Evolutionary conservation across 331 rosid species (phyloP), one percentile per base, ranked within the genome.

Genomic region (Telfairia occidentalis): DNA sequence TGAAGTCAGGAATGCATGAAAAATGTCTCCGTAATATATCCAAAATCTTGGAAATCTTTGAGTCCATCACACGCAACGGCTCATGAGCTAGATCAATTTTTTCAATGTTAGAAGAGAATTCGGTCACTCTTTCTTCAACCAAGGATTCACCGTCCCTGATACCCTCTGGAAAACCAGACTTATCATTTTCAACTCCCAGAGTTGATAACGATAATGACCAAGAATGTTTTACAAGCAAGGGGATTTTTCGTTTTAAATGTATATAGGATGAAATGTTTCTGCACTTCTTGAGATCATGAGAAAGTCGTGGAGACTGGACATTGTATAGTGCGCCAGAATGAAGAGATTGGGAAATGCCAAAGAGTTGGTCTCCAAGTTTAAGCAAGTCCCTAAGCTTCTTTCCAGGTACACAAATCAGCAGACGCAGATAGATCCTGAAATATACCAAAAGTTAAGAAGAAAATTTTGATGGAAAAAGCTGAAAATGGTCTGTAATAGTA

Each of bases 391-490:
- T 90, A 35, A 91, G 92, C 90, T 88, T 91, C 87, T 87, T 91
- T 79, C 98, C 98, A 0, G 98, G 97, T 77, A 87, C 82, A 40
- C 96, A 91, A 81, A 88, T 79, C 78, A 91, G 83, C 96, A 91
- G 87, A 34, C 98, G 92, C 81, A 94, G 87, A 86, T 91, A 94
- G 85, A 89, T 91, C 91, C 98, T 94, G 84, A 74, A 84, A 84
- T 81, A 82, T 32, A 66, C 71, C 73, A 76, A 73, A 19, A 21
- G 54, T 10, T 21, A 34, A 40, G 32, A 32, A 21, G 55, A 10
- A n/a, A n/a, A n/a, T n/a, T 7, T 40, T 9, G 5, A 35, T 38
- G 16, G 18, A 16, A 35, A 12, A 58, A 29, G 18, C 3, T 4
- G 65, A 5, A 12, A 28, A n/a, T n/a, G n/a, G 37, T 11, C 30